Evolutionary conservation across 495 filamentous ascomycete genomes (phyloP).

Genomic region (Chlorociboria aeruginascens): DNA sequence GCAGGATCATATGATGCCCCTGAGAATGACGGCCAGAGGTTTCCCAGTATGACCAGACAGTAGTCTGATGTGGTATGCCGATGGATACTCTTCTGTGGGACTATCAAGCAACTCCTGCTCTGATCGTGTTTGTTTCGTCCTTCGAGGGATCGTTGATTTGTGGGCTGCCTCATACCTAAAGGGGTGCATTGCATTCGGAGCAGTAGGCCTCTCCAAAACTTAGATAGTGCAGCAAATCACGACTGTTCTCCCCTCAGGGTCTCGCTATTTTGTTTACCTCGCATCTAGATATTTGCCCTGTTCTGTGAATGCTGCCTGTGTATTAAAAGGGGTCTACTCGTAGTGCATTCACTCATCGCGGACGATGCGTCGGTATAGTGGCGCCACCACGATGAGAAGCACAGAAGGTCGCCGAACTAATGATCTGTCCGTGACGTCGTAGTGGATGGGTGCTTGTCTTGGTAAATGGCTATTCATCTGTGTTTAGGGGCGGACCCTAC

Average conservation of each 20-base stretch:
- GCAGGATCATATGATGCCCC: not conserved
- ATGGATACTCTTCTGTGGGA: conserved; percentile 10
- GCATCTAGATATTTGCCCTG: not conserved
- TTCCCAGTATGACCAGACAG: not conserved
- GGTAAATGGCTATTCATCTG: too few relatives aligned
- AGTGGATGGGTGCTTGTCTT: too few relatives aligned
- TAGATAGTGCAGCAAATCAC: conserved; percentile 12
- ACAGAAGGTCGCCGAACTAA: too few relatives aligned
- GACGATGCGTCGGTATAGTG: not conserved
- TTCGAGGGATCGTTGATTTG: not conserved
- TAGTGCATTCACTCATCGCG: not conserved
- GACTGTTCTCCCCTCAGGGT: too few relatives aligned
- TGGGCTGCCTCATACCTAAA: not conserved
- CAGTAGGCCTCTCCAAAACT: conserved; percentile 10
- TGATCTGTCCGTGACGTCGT: too few relatives aligned
- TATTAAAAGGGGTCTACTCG: conserved; percentile 1
- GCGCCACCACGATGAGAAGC: too few relatives aligned
- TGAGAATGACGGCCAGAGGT: not conserved
- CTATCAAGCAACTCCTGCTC: conserved; percentile 13
- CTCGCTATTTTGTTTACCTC: not conserved
- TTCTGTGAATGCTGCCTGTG: not conserved
- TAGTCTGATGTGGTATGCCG: conserved; percentile 4
- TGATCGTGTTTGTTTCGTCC: conserved; percentile 3
- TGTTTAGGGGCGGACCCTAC: not conserved
- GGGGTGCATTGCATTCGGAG: conserved; percentile 1